phyloP scores from a whole-genome alignment of 164 flowering plant species.

The Vitis riparia region DNA sequence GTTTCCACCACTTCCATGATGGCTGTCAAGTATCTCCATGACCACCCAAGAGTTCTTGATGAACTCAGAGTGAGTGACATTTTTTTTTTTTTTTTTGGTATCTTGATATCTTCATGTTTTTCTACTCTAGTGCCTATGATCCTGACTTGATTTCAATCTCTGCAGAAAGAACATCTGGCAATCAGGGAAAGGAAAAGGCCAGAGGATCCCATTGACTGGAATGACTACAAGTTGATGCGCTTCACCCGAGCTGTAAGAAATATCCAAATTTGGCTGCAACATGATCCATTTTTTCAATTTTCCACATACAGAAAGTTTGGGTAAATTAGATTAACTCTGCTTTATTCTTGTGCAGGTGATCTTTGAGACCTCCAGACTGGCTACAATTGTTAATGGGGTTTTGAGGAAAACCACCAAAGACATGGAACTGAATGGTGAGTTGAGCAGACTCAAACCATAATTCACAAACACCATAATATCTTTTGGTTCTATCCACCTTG shows the following conservation, averaged over 20 bases:
- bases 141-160: not conserved
- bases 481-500: not conserved
- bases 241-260: slow-evolving; percentile 65
- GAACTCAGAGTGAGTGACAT: slow-evolving; percentile 54
- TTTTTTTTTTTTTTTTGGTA: not conserved
- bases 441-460: not conserved
- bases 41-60: slow-evolving; percentile 60
- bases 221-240: slow-evolving; percentile 56
- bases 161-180: slow-evolving; percentile 60
- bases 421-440: slow-evolving; percentile 76
- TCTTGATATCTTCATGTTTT: not conserved
- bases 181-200: slow-evolving; percentile 52
- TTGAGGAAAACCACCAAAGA: slow-evolving; percentile 72
- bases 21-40: slow-evolving; percentile 70
- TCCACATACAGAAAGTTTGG: not conserved
- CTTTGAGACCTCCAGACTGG: slow-evolving; percentile 72
- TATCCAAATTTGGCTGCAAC: not conserved
- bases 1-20: slow-evolving; percentile 74
- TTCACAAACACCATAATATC: not conserved
- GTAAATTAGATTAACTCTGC: not conserved
- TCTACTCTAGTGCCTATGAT: not conserved
- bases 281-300: not conserved
- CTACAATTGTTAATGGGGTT: slow-evolving; percentile 80
- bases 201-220: slow-evolving; percentile 51
- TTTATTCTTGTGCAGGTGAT: slow-evolving; percentile 48